phyloP scores from a whole-genome alignment of 768 basidiomycete genomes.

The Boletus reticuloceps region DNA sequence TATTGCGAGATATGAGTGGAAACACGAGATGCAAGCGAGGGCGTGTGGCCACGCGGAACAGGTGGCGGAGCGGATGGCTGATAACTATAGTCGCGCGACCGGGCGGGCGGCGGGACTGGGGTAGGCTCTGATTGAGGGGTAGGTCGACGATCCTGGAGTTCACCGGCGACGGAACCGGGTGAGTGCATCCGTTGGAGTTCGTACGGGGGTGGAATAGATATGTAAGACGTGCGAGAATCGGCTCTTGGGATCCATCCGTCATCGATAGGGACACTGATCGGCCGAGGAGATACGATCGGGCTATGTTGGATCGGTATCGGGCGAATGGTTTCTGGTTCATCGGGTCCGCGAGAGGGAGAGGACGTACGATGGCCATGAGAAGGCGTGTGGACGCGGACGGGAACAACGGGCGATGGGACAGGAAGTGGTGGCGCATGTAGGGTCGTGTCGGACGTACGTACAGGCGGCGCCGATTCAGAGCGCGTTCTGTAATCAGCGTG shows the following conservation, averaged over 20 bases:
- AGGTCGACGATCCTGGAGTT: constrained; percentile 10
- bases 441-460: constrained; percentile 19
- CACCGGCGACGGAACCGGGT: constrained; percentile 13
- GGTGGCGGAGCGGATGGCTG: constrained; percentile 9
- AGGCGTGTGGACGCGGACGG: constrained; percentile 17
- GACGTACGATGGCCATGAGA: constrained; percentile 17
- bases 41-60: constrained; percentile 11
- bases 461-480: constrained; percentile 28
- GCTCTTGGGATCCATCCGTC: constrained; percentile 30
- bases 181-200: constrained; percentile 7
- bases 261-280: constrained; percentile 15
- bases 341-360: constrained; percentile 3
- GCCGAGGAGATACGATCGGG: constrained; percentile 8
- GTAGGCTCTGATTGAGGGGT: constrained; percentile 7
- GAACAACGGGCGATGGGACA: constrained; percentile 16
- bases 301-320: constrained; percentile 28
- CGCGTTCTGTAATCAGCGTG: constrained; percentile 21
- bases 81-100: constrained; percentile 32
- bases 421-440: constrained; percentile 19
- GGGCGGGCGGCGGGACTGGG: constrained; percentile 23
- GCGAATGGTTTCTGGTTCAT: constrained; percentile 26
- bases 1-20: constrained; percentile 33
- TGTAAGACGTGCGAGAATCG: constrained; percentile 26
- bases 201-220: constrained; percentile 23
- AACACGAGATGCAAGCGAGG: constrained; percentile 26